Evolutionary conservation across 371 early-diverging fungal genomes (phyloP).

Genomic region (Mortierella sp.): DNA sequence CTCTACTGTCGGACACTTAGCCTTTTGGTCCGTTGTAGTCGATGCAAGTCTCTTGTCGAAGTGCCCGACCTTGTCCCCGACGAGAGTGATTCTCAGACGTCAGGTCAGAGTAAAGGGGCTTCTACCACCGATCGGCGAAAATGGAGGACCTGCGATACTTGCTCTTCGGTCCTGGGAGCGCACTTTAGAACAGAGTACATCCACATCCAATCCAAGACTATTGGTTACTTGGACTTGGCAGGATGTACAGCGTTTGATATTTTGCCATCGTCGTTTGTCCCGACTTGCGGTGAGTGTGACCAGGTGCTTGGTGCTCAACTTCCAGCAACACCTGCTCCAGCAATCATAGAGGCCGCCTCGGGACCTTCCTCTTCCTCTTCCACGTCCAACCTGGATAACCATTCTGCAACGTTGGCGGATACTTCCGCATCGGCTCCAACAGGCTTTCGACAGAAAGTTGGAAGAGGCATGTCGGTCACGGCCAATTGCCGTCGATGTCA

Average conservation of each 20-base stretch:
- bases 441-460: slow-evolving; percentile 30
- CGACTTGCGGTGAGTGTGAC: slow-evolving; percentile 67
- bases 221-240: slow-evolving; percentile 81
- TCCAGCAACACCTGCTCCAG: background rate
- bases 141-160: slow-evolving; percentile 76
- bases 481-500: slow-evolving; percentile 67
- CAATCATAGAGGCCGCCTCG: background rate
- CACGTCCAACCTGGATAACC: slow-evolving; percentile 3
- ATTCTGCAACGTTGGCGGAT: background rate
- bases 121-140: slow-evolving; percentile 59
- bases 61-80: slow-evolving; percentile 64
- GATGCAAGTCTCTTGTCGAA: slow-evolving; percentile 75
- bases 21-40: slow-evolving; percentile 73
- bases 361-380: slow-evolving; percentile 4
- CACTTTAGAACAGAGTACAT: slow-evolving; percentile 68
- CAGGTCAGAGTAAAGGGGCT: slow-evolving; percentile 12
- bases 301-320: slow-evolving; percentile 38
- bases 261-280: slow-evolving; percentile 69
- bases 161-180: slow-evolving; percentile 70
- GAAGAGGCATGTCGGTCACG: slow-evolving; percentile 37
- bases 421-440: background rate
- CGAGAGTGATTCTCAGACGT: slow-evolving; percentile 10
- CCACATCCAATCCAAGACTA: slow-evolving; percentile 60
- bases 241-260: slow-evolving; percentile 76
- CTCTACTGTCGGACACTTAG: slow-evolving; percentile 69